Evolutionary conservation across 2,329 filamentous ascomycete species (phyloP).

Genomic region (Niveomyces coronatus): DNA sequence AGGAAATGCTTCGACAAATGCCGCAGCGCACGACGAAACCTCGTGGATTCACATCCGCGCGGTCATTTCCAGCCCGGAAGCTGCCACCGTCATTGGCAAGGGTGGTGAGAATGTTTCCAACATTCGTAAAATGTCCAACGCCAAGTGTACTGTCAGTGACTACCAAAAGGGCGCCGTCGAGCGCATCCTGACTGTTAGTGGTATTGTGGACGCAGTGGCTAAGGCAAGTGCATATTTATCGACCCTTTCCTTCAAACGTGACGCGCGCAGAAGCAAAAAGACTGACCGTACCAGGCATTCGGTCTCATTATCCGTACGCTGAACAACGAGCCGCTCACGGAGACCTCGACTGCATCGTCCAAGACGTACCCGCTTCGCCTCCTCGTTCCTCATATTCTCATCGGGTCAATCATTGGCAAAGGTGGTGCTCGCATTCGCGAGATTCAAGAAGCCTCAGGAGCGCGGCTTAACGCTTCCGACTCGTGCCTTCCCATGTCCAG

Average conservation of each 20-base stretch:
- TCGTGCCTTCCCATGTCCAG: conserved; percentile 89
- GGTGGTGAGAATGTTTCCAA: conserved; percentile 97
- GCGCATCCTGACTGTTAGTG: conserved; percentile 94
- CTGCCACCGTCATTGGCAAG: conserved; percentile 96
- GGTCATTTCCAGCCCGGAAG: conserved; percentile 94
- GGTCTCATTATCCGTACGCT: conserved; percentile 95
- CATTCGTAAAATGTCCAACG: conserved; percentile 87
- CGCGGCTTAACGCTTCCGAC: conserved; percentile 92
- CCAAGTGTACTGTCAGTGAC: conserved; percentile 98
- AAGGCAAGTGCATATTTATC: conserved; percentile 53
- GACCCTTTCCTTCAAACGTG: no score
- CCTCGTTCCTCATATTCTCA: conserved; percentile 91
- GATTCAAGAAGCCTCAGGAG: conserved; percentile 95
- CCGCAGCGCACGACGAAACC: conserved; percentile 70
- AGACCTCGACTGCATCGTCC: conserved; percentile 81
- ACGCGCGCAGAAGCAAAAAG: conserved; percentile 1
- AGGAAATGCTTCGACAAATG: conserved; percentile 26
- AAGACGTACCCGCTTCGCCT: conserved; percentile 96
- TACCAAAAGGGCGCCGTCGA: conserved; percentile 96
- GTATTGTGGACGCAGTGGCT: conserved; percentile 88
- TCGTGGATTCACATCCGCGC: conserved; percentile 95
- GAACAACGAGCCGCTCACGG: conserved; percentile 88
- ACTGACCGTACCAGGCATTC: conserved; percentile 58
- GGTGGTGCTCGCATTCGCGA: conserved; percentile 91
- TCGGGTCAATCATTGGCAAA: conserved; percentile 98